phyloP scores from a whole-genome alignment of 2,329 filamentous ascomycete genomes.

The Cladosporium sphaerospermum region DNA sequence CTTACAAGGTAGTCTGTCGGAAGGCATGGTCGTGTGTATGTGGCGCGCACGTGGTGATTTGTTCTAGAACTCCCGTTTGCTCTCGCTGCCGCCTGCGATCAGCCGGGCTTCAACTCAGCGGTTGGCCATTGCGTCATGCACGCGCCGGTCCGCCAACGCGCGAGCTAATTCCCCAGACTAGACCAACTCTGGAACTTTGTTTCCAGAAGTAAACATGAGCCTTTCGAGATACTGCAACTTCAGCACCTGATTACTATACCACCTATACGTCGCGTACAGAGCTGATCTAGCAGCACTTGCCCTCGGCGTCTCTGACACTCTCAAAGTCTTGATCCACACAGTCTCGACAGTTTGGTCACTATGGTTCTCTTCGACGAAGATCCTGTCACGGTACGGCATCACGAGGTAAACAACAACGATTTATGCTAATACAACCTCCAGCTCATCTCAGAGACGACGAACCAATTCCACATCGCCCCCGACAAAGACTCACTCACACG shows the following conservation, averaged over 20 bases:
- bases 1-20: slow-evolving; percentile 12
- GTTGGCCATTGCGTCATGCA: too few species aligned
- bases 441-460: slow-evolving; percentile 83
- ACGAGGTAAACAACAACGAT: not conserved
- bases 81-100: slow-evolving; percentile 8
- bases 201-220: too few species aligned
- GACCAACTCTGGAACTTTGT: too few species aligned
- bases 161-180: too few species aligned
- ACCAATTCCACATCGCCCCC: slow-evolving; percentile 89
- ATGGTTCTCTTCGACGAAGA: slow-evolving; percentile 94
- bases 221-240: too few species aligned
- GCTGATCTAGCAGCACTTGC: too few species aligned
- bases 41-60: not conserved
- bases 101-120: not conserved
- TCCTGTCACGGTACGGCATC: slow-evolving; percentile 66
- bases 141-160: too few species aligned
- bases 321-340: too few species aligned
- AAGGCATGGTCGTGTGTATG: slow-evolving; percentile 13
- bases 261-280: too few species aligned
- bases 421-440: slow-evolving; percentile 12
- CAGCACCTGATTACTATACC: too few species aligned
- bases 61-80: not conserved
- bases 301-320: too few species aligned
- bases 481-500: slow-evolving; percentile 66
- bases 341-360: not conserved